Evolutionary conservation across 768 basidiomycete genomes (phyloP), one percentile per base, ranked within the genome.

Genomic region (Termitomyces sp.): DNA sequence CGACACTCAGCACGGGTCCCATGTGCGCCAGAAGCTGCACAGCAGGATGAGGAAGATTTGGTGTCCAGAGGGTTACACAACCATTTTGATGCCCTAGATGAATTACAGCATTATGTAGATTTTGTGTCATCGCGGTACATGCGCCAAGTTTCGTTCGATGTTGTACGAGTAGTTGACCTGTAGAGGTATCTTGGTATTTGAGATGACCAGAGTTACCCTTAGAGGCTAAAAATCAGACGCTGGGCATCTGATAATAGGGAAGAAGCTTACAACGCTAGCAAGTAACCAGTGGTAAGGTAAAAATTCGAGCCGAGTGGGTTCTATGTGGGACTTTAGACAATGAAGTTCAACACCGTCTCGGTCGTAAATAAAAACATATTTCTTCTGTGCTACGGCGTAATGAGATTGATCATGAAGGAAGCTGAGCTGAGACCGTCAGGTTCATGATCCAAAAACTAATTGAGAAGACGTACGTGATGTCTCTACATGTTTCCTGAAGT

Each of bases 151-250:
- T 94, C 9, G 95, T 96, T 22, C 93, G 88, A 73, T 96, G 93
- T 70, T 93, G 89, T 40, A 87, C 85, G 38, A 98, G 79, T 42
- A 97, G 80, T 58, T 87, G 81, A 13, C 97, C 97, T 0, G 94
- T 98, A 4, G 96, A 94, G 0, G 93, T 96, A 70, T 99, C 97
- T 76, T 96, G 94, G 76, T 98, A 99, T 76, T 96, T 96, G 0
- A 98, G 80, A 73, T 88, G 92, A 2, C 97, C 96, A 15, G 92
- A 78, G 69, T 95, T 91, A 7, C 95, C 93, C 92, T 87, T 55
- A 7, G 13, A 20, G 35, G 11, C 7, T 32, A 36, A 40, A 39
- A 28, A 36, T 61, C 5, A 63, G 52, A 32, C 11, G 7, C 28
- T 46, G 55, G 20, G 2, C 50, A 28, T 33, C 7, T 49, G 9